Conservation (phyloP, 1,139 yeast species). For the Scheffersomyces stambukii region DNA sequence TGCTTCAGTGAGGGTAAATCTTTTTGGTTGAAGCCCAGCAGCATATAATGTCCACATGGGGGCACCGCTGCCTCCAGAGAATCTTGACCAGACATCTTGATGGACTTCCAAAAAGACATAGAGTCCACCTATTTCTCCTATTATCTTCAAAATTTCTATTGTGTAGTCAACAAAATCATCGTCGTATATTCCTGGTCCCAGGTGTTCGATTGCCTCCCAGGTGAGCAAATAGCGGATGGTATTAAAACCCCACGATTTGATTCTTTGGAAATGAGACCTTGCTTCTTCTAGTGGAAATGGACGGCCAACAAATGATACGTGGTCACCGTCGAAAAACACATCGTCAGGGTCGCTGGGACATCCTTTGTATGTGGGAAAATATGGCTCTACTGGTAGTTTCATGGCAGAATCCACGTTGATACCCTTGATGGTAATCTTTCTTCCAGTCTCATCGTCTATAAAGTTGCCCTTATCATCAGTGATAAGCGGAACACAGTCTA, state of each 20-base stretch:
- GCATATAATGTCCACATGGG: constrained; percentile 95
- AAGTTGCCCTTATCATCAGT: constrained; percentile 51
- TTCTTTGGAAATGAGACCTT: constrained; percentile 58
- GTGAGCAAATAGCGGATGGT: constrained; percentile 72
- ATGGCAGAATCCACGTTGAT: constrained; percentile 77
- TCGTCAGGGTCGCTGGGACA: constrained; percentile 39
- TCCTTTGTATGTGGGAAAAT: constrained; percentile 48
- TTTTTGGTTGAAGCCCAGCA: constrained; percentile 79
- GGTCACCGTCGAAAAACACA: constrained; percentile 63
- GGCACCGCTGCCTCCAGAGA: constrained; percentile 92
- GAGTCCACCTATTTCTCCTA: constrained; percentile 64
- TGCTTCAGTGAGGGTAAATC: constrained; percentile 67
- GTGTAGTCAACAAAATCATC: constrained; percentile 72
- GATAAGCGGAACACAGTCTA: constrained; percentile 30
- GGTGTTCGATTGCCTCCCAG: constrained; percentile 93
- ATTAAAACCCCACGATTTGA: constrained; percentile 81
- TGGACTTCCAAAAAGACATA: constrained; percentile 86
- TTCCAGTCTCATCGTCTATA: constrained; percentile 49
- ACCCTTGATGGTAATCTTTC: constrained; percentile 67
- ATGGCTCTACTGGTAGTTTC: constrained; percentile 64
- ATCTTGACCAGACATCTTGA: constrained; percentile 94
- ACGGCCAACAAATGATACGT: constrained; percentile 73
- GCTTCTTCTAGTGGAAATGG: constrained; percentile 80
- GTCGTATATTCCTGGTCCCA: constrained; percentile 83
- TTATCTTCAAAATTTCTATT: constrained; percentile 52